Conservation (phyloP, 2,329 filamentous ascomycete genomes). For the Alternaria infectoria region DNA sequence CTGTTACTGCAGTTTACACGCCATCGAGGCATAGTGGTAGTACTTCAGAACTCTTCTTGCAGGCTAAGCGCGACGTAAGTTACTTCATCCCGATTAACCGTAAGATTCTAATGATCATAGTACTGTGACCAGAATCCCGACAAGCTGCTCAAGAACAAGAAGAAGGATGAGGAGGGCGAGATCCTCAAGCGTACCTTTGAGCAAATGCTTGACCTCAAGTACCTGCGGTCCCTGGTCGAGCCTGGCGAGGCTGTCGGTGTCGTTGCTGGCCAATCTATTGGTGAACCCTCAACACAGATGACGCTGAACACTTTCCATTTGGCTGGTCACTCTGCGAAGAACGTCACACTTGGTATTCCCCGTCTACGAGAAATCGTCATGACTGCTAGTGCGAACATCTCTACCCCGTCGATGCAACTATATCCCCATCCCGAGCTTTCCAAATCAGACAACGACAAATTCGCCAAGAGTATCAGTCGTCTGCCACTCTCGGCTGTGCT, state of each 20-base stretch:
- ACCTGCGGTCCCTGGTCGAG: constrained; percentile 88
- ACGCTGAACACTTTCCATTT: constrained; percentile 99
- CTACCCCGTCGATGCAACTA: constrained; percentile 89
- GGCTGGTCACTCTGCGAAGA: constrained; percentile 96
- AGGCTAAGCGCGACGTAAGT: constrained; percentile 66
- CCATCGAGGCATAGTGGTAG: constrained; percentile 82
- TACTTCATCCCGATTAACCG: background rate
- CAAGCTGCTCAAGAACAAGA: constrained; percentile 65
- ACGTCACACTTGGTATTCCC: constrained; percentile 98
- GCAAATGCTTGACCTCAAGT: constrained; percentile 87
- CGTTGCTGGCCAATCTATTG: constrained; percentile 93
- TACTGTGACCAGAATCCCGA: constrained; percentile 81
- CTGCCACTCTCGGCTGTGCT: constrained; percentile 84
- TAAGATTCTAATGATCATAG: constrained; percentile 38
- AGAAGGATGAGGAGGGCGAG: constrained; percentile 57
- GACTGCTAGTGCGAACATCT: constrained; percentile 89
- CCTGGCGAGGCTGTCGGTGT: constrained; percentile 97
- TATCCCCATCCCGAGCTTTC: constrained; percentile 75
- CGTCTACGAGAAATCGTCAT: constrained; percentile 97
- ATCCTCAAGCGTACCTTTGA: constrained; percentile 73
- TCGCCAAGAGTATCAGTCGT: constrained; percentile 90
- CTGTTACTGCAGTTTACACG: constrained; percentile 73
- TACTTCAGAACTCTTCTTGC: constrained; percentile 86
- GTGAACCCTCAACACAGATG: constrained; percentile 98
- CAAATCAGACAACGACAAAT: constrained; percentile 72